Evolutionary conservation across 306 rosid species (phyloP).

Genomic region (Vachellia collinsii): DNA sequence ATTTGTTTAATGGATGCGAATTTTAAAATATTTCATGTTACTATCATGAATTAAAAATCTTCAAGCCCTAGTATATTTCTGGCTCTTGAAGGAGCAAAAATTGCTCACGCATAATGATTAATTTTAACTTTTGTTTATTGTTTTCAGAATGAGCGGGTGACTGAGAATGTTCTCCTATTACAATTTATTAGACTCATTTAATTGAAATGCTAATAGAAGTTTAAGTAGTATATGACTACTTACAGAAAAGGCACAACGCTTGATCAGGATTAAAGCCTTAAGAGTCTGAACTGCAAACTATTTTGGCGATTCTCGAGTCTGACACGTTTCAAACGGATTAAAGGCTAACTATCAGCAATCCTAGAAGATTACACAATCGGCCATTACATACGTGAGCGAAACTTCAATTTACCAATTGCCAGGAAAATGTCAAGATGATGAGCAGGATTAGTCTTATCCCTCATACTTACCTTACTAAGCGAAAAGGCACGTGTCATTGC

Average conservation of each 20-base stretch:
- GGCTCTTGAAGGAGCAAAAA: not conserved
- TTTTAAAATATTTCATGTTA: not conserved
- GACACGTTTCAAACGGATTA: not conserved
- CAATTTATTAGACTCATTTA: conserved; percentile 32
- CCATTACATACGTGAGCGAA: not conserved
- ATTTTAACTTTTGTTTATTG: not conserved
- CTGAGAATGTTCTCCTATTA: not conserved
- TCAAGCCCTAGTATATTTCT: not conserved
- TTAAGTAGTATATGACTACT: not conserved
- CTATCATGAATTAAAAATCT: not conserved
- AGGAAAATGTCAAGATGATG: not conserved
- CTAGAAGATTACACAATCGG: not conserved
- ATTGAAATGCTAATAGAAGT: conserved; percentile 23
- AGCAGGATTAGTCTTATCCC: not conserved
- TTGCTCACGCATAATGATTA: not conserved
- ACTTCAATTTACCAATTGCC: not conserved
- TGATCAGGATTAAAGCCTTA: not conserved
- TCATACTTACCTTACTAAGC: not conserved
- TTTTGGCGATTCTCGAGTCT: not conserved
- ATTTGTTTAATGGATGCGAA: not conserved
- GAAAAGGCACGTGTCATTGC: not conserved
- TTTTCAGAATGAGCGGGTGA: not conserved
- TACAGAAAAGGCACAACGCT: not conserved
- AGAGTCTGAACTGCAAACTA: not conserved
- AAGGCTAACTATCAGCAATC: not conserved